phyloP scores from a whole-genome alignment of 1,284 basidiomycete genomes.

The Tylopilus sp. region DNA sequence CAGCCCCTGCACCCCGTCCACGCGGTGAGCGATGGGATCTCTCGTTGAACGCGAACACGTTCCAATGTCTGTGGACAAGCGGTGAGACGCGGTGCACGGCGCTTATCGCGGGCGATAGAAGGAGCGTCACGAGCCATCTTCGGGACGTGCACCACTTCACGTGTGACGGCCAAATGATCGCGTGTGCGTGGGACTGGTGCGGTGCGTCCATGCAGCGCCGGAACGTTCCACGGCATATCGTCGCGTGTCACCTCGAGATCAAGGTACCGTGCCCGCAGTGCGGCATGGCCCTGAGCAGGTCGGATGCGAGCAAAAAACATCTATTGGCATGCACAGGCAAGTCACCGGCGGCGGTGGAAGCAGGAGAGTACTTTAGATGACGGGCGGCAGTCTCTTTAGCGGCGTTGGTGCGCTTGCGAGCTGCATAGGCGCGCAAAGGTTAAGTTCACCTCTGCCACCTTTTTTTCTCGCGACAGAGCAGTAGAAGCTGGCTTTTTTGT shows the following conservation, averaged over 20 bases:
- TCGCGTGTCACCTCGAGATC: conserved; percentile 27
- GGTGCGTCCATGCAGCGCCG: conserved; percentile 24
- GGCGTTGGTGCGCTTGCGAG: conserved; percentile 12
- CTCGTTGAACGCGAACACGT: conserved; percentile 3
- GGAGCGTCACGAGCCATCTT: conserved; percentile 24
- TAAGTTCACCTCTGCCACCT: not conserved
- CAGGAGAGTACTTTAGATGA: conserved; percentile 1
- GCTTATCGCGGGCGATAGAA: conserved; percentile 20
- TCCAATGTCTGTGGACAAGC: conserved; percentile 23
- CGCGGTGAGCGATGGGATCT: conserved; percentile 14
- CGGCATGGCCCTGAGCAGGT: conserved; percentile 22
- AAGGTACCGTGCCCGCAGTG: conserved; percentile 22
- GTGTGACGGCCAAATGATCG: conserved; percentile 16
- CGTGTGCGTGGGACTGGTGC: conserved; percentile 24
- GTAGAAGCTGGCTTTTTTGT: not conserved
- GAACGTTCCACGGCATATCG: conserved; percentile 29
- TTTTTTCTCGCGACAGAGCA: not conserved
- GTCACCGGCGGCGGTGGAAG: not conserved
- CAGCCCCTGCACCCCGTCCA: not conserved
- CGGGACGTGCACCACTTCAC: conserved; percentile 24
- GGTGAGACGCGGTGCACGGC: conserved; percentile 15
- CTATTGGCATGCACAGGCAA: conserved; percentile 13
- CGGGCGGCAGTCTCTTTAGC: conserved; percentile 8
- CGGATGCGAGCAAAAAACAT: conserved; percentile 31
- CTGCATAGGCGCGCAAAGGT: conserved; percentile 2